A percentile compares a stretch with the other conserved stretches of the same genome.
phyloP scores from a whole-genome alignment of 805 yeast species.

The Isabelozyma gotoi region DNA sequence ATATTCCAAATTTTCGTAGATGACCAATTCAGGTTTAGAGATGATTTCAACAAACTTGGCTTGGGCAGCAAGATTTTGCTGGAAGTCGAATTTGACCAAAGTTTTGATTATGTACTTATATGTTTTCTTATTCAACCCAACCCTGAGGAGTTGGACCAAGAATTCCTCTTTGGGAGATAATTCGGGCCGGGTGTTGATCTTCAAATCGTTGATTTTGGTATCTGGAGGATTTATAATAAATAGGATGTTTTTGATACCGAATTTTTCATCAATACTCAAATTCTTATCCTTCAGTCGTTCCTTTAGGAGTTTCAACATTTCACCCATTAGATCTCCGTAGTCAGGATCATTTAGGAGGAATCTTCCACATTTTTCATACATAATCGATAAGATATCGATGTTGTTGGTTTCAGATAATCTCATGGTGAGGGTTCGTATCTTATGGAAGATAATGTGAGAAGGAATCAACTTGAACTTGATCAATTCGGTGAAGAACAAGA shows the following conservation, averaged over 20 bases:
- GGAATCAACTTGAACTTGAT: slow-evolving; percentile 76
- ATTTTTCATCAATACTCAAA: slow-evolving; percentile 53
- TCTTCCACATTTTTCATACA: slow-evolving; percentile 74
- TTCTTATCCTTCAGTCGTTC: slow-evolving; percentile 48
- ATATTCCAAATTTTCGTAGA: slow-evolving; percentile 51
- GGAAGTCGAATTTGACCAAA: slow-evolving; percentile 48
- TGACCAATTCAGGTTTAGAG: slow-evolving; percentile 59
- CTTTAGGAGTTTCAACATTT: slow-evolving; percentile 58
- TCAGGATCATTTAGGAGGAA: slow-evolving; percentile 58
- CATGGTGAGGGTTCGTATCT: slow-evolving; percentile 59
- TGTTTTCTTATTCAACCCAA: slow-evolving; percentile 45
- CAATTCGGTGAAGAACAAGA: slow-evolving; percentile 70
- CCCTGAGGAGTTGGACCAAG: slow-evolving; percentile 42
- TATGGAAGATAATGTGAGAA: slow-evolving; percentile 68
- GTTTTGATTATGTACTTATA: slow-evolving; percentile 16
- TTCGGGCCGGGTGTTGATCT: slow-evolving; percentile 10
- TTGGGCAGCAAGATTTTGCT: slow-evolving; percentile 35
- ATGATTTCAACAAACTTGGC: slow-evolving; percentile 40
- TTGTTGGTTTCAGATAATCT: slow-evolving; percentile 53
- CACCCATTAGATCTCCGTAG: slow-evolving; percentile 56
- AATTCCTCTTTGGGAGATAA: slow-evolving; percentile 38
- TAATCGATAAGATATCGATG: slow-evolving; percentile 64
- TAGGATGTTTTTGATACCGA: slow-evolving; percentile 58
- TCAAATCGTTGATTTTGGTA: slow-evolving; percentile 28
- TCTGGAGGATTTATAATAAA: slow-evolving; percentile 56